phyloP scores from a whole-genome alignment of 495 filamentous ascomycete species.

The Penicillium atrosanguineum region DNA sequence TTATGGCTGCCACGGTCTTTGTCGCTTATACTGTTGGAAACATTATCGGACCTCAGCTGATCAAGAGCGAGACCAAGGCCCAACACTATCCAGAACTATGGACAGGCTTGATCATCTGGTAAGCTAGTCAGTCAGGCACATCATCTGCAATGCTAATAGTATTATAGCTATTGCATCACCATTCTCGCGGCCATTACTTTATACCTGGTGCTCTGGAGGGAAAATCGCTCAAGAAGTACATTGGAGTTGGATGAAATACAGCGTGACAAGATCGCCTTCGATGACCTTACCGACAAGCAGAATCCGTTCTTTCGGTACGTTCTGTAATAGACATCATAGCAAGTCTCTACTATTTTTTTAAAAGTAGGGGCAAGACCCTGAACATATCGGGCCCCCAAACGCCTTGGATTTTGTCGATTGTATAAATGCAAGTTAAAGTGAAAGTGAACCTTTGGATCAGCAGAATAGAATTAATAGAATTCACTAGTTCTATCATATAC shows the following conservation, averaged over 20 bases:
- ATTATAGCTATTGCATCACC: constrained; percentile 62
- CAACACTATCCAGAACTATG: constrained; percentile 70
- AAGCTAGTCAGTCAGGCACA: constrained; percentile 15
- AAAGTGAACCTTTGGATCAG: neutral
- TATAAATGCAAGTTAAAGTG: neutral
- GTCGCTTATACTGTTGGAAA: constrained; percentile 73
- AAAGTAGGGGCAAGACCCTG: neutral
- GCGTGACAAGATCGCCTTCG: constrained; percentile 62
- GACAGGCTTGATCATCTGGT: constrained; percentile 71
- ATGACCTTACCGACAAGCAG: constrained; percentile 73
- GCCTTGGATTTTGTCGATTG: neutral
- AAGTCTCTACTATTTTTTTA: neutral
- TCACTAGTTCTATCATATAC: no score
- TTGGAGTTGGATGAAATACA: constrained; percentile 57
- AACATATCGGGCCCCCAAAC: neutral
- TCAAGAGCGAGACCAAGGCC: constrained; percentile 57
- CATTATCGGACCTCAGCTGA: constrained; percentile 70
- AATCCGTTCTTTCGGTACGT: constrained; percentile 75
- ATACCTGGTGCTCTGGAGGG: constrained; percentile 54
- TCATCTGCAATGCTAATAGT: constrained; percentile 3
- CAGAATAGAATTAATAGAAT: no score
- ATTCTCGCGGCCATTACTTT: constrained; percentile 53
- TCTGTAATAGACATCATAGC: constrained; percentile 33
- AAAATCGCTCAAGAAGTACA: constrained; percentile 51
- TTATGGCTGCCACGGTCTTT: constrained; percentile 70